phyloP scores from a whole-genome alignment of 176 grass and related monocot genomes.

The Juncus effusus region DNA sequence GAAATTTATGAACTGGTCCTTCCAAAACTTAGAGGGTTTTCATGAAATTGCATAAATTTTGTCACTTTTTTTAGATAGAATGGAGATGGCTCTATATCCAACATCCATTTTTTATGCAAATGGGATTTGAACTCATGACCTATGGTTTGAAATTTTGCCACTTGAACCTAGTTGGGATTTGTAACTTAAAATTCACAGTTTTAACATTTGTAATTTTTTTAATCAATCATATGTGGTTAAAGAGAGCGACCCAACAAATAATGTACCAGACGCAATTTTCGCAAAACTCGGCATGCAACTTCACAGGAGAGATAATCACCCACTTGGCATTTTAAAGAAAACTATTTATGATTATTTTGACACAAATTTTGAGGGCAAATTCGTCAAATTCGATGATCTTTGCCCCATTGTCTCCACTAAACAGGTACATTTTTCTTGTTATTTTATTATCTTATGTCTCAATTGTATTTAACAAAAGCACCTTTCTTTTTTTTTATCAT shows the following conservation, averaged over 20 bases:
- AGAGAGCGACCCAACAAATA: constrained; percentile 82
- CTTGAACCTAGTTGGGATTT: too few relatives aligned
- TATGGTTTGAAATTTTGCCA: too few relatives aligned
- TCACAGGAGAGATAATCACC: constrained; percentile 83
- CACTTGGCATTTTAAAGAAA: constrained; percentile 89
- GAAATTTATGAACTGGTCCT: too few relatives aligned
- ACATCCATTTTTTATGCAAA: too few relatives aligned
- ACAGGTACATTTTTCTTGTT: constrained; percentile 40
- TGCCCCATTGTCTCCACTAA: constrained; percentile 85
- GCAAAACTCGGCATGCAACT: constrained; percentile 82
- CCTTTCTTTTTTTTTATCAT: constrained; percentile 5
- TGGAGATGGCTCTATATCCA: too few relatives aligned
- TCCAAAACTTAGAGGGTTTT: too few relatives aligned
- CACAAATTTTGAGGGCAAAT: constrained; percentile 50
- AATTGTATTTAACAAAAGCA: not conserved
- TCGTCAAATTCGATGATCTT: constrained; percentile 90
- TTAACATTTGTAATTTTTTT: not conserved
- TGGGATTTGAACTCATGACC: too few relatives aligned
- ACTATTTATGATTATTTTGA: constrained; percentile 82
- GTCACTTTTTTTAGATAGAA: too few relatives aligned
- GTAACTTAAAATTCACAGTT: too few relatives aligned
- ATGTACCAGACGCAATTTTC: constrained; percentile 78
- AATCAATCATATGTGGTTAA: constrained; percentile 65
- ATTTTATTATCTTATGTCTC: too few relatives aligned
- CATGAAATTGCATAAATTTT: too few relatives aligned